Percentiles rank a stretch among this genome's conserved stretches.
Evolutionary conservation across 2,329 filamentous ascomycete genomes (phyloP).

Genomic region (Cercospora beticola): DNA sequence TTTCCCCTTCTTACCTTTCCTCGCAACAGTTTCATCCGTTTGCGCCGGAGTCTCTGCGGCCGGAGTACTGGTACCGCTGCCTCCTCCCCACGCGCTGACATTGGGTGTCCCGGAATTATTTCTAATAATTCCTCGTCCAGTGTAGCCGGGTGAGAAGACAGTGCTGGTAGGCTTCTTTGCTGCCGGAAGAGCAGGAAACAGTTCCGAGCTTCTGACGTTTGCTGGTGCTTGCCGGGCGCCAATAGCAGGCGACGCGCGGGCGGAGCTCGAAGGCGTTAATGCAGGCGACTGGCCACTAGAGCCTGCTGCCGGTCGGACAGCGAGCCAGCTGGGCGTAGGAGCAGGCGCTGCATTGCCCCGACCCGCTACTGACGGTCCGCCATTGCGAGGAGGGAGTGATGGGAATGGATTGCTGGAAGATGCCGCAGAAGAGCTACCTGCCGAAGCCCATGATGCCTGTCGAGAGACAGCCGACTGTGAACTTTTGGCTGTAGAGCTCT

Average conservation of each 20-base stretch:
- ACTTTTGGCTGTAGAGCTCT: slow-evolving; percentile 68
- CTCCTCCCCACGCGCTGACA: slow-evolving; percentile 44
- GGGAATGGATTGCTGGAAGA: slow-evolving; percentile 30
- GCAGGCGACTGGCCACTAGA: slow-evolving; percentile 36
- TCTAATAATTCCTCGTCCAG: slow-evolving; percentile 46
- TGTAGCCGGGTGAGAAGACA: slow-evolving; percentile 52
- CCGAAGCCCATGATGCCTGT: slow-evolving; percentile 58
- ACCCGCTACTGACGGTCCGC: slow-evolving; percentile 15
- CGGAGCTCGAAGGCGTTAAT: slow-evolving; percentile 31
- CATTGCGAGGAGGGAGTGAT: slow-evolving; percentile 30
- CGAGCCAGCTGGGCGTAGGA: slow-evolving; percentile 33
- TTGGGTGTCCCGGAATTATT: slow-evolving; percentile 42
- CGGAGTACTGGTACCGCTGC: slow-evolving; percentile 27
- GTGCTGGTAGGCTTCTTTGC: slow-evolving; percentile 68
- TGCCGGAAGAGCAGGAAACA: slow-evolving; percentile 79
- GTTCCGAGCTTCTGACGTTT: slow-evolving; percentile 49
- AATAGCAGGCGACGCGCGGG: slow-evolving; percentile 36
- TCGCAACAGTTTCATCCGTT: slow-evolving; percentile 38
- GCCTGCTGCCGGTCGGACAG: slow-evolving; percentile 30
- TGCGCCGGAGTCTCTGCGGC: slow-evolving; percentile 18
- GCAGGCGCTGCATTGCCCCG: slow-evolving; percentile 23
- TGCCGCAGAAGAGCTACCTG: slow-evolving; percentile 28
- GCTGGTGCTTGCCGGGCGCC: slow-evolving; percentile 38
- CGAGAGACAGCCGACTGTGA: slow-evolving; percentile 59
- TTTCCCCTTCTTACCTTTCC: slow-evolving; percentile 52